Percentiles rank a stretch among this genome's conserved stretches.
These are phyloP conservation scores for Pseudocercospora pini-densiflorae DNA, from an alignment of 2,329 filamentous ascomycete species.

Conservation along the genomic window DNA sequence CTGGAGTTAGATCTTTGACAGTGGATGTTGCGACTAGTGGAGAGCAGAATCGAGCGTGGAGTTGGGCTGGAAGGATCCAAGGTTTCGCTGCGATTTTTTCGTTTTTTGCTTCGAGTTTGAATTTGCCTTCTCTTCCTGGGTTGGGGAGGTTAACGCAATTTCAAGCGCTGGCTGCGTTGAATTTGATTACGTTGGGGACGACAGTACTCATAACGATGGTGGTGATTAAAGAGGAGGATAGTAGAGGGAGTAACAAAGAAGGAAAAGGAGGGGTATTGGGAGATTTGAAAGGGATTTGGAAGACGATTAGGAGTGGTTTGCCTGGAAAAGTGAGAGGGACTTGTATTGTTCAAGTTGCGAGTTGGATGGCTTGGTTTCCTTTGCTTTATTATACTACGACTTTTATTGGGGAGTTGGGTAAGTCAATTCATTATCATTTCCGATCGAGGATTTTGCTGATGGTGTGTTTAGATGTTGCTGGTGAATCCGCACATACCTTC, in stretches of 20 bases:
- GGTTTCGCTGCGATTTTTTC: conserved; percentile 24
- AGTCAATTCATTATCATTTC: neutral
- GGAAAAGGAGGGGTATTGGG: conserved; percentile 16
- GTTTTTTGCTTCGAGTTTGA: conserved; percentile 26
- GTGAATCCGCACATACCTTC: neutral
- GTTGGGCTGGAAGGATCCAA: conserved; percentile 25
- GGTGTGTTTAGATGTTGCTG: conserved; percentile 6
- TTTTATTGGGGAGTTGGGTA: conserved; percentile 30
- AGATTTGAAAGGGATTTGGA: conserved; percentile 11
- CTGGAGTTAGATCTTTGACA: conserved; percentile 23
- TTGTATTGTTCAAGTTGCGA: conserved; percentile 23
- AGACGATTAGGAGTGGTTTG: conserved; percentile 16
- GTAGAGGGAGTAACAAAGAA: neutral
- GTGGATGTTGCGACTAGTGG: conserved; percentile 23
- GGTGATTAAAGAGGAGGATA: conserved; percentile 24
- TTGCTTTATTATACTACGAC: conserved; percentile 30
- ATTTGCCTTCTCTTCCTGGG: conserved; percentile 19
- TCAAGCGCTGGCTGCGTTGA: conserved; percentile 24
- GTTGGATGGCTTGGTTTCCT: conserved; percentile 31
- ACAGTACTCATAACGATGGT: conserved; percentile 25
- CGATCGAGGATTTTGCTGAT: neutral
- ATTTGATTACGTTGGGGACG: conserved; percentile 25
- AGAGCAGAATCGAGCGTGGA: conserved; percentile 23
- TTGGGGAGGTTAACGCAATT: conserved; percentile 24
- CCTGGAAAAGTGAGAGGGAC: conserved; percentile 22